A percentile compares a stretch with the other conserved stretches of the same genome.
phyloP scores from a whole-genome alignment of 495 filamentous ascomycete species.

The Aspergillus cavernicola region DNA sequence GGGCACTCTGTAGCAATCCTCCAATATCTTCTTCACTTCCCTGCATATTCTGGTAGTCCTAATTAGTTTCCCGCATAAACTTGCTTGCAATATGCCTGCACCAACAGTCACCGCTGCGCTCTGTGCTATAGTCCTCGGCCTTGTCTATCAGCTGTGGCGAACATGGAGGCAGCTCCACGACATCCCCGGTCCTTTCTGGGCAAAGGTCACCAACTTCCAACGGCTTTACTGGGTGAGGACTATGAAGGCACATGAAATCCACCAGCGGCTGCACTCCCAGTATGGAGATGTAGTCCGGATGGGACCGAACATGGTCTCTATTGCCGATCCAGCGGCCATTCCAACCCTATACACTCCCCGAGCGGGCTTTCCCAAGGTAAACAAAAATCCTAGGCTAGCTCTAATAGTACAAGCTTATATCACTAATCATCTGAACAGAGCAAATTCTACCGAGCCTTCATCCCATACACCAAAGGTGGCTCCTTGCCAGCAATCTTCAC shows the following conservation, averaged over 20 bases:
- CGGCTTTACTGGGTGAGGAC: conserved; percentile 28
- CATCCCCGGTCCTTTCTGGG: conserved; percentile 45
- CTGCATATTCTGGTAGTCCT: too few relatives aligned
- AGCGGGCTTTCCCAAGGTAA: background rate
- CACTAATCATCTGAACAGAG: conserved; percentile 1
- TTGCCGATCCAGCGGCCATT: conserved; percentile 40
- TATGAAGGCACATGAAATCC: conserved; percentile 24
- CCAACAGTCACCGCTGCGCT: too few relatives aligned
- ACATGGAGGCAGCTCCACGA: background rate
- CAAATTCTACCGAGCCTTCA: conserved; percentile 9
- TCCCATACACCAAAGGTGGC: background rate
- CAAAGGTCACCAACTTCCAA: conserved; percentile 31
- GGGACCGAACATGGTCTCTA: conserved; percentile 52
- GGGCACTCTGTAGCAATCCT: too few relatives aligned
- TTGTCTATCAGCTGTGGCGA: too few relatives aligned
- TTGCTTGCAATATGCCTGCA: too few relatives aligned
- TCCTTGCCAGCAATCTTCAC: background rate
- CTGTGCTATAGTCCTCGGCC: too few relatives aligned
- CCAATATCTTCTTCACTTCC: too few relatives aligned
- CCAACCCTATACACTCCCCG: conserved; percentile 31
- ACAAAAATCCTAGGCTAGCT: too few relatives aligned
- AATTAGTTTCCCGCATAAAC: too few relatives aligned
- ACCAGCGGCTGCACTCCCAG: conserved; percentile 37
- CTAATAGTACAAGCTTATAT: too few relatives aligned
- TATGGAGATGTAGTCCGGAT: conserved; percentile 54